These are phyloP conservation scores for Lobosporangium transversale DNA, from an alignment of 192 early-diverging fungal genomes.

Conservation along the genomic window DNA sequence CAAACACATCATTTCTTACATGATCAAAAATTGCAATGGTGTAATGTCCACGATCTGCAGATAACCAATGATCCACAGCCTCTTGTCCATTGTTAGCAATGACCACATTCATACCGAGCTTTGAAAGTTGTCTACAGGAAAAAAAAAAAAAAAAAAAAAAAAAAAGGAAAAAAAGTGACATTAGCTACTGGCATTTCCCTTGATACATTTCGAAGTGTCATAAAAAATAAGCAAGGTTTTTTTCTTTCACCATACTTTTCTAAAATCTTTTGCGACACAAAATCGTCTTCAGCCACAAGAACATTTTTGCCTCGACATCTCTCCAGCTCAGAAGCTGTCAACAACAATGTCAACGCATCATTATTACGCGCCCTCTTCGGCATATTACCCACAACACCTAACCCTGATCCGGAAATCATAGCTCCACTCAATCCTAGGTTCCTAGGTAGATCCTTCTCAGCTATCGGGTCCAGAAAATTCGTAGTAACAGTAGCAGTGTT, in stretches of 20 bases:
- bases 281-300: conserved; percentile 47
- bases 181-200: neutral
- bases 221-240: neutral
- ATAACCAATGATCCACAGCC: conserved; percentile 32
- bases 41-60: conserved; percentile 31
- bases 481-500: neutral
- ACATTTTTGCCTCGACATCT: conserved; percentile 48
- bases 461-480: neutral
- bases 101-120: conserved; percentile 47
- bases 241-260: conserved; percentile 44
- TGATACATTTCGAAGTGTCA: neutral
- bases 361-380: conserved; percentile 40
- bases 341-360: conserved; percentile 28
- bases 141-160: conserved; percentile 3
- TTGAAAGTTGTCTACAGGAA: conserved; percentile 31
- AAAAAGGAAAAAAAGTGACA: neutral
- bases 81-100: conserved; percentile 52
- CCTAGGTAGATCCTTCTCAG: conserved; percentile 1
- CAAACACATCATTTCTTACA: no score
- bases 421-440: conserved; percentile 15
- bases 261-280: conserved; percentile 44
- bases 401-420: neutral
- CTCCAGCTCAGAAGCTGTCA: conserved; percentile 21
- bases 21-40: conserved; percentile 52
- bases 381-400: conserved; percentile 6